Percentiles rank a stretch among this genome's conserved stretches.
Conservation (phyloP, 2,329 filamentous ascomycete genomes). For the Ascocoryne sarcoides region DNA sequence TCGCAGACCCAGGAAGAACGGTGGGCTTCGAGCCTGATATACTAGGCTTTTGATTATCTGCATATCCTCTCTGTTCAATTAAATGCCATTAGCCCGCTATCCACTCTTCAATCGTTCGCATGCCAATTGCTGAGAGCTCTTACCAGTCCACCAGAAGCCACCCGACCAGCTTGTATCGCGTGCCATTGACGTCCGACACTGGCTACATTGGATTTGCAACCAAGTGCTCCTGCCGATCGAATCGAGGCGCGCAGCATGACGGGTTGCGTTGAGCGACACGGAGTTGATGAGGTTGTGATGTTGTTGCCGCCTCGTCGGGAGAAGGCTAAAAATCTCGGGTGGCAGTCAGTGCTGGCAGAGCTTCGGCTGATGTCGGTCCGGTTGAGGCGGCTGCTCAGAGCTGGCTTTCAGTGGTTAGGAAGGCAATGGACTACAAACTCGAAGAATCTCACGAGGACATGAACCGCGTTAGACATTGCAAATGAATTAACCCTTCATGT, state of each 20-base stretch:
- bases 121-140: conserved; percentile 11
- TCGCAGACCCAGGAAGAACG: conserved; percentile 42
- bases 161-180: conserved; percentile 33
- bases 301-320: conserved; percentile 13
- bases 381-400: conserved; percentile 13
- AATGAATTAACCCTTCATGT: background rate
- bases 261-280: conserved; percentile 33
- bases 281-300: conserved; percentile 18
- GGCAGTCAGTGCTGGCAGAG: conserved; percentile 9
- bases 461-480: background rate
- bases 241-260: conserved; percentile 63
- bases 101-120: conserved; percentile 7
- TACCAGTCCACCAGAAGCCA: conserved; percentile 30
- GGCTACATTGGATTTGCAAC: conserved; percentile 44
- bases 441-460: too few relatives aligned
- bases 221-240: conserved; percentile 53
- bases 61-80: conserved; percentile 45
- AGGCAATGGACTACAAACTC: too few relatives aligned
- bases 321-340: conserved; percentile 12
- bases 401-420: background rate
- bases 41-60: conserved; percentile 43
- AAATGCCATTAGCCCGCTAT: conserved; percentile 14
- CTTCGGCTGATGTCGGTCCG: conserved; percentile 10
- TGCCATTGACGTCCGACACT: conserved; percentile 52
- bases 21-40: conserved; percentile 40